phyloP scores from a whole-genome alignment of 2,329 filamentous ascomycete genomes.

The Aspergillus hortae region DNA sequence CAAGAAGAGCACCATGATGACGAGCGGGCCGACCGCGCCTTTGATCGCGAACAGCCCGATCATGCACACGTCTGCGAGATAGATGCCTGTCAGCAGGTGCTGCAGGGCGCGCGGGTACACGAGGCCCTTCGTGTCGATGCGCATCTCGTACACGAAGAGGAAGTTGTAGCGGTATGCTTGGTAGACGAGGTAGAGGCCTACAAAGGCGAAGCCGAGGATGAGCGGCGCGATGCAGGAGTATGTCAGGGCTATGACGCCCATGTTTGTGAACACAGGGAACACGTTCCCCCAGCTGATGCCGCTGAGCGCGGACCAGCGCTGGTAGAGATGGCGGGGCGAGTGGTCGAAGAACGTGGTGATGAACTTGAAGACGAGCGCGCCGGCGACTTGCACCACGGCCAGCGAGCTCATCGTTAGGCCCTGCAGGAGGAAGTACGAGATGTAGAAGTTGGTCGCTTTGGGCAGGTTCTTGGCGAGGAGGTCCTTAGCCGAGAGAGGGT shows the following conservation, averaged over 20 bases:
- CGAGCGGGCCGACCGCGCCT: conserved; percentile 59
- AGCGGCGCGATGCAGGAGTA: conserved; percentile 87
- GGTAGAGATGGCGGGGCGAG: conserved; percentile 71
- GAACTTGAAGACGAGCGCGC: conserved; percentile 68
- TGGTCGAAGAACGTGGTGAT: conserved; percentile 68
- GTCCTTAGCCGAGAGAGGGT: conserved; percentile 61
- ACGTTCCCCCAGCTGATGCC: conserved; percentile 82
- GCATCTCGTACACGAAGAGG: conserved; percentile 76
- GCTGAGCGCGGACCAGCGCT: conserved; percentile 68
- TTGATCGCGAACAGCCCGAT: conserved; percentile 78
- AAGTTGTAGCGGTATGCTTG: conserved; percentile 87
- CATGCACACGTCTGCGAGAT: conserved; percentile 78
- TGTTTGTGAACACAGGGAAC: conserved; percentile 73
- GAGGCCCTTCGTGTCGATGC: conserved; percentile 81
- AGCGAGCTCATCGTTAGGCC: conserved; percentile 73
- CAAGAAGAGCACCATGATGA: conserved; percentile 73
- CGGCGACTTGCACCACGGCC: conserved; percentile 68
- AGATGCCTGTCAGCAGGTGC: conserved; percentile 78
- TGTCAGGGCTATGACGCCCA: conserved; percentile 78
- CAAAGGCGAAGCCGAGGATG: conserved; percentile 74
- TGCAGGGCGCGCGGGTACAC: conserved; percentile 83
- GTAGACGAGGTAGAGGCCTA: conserved; percentile 77
- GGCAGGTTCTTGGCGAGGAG: conserved; percentile 74
- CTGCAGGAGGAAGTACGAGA: conserved; percentile 91
- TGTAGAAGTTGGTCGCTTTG: conserved; percentile 88